These are phyloP conservation scores for Cladosporium austrohemisphaericum DNA, from an alignment of 2,329 filamentous ascomycete genomes.

Conservation along the genomic window DNA sequence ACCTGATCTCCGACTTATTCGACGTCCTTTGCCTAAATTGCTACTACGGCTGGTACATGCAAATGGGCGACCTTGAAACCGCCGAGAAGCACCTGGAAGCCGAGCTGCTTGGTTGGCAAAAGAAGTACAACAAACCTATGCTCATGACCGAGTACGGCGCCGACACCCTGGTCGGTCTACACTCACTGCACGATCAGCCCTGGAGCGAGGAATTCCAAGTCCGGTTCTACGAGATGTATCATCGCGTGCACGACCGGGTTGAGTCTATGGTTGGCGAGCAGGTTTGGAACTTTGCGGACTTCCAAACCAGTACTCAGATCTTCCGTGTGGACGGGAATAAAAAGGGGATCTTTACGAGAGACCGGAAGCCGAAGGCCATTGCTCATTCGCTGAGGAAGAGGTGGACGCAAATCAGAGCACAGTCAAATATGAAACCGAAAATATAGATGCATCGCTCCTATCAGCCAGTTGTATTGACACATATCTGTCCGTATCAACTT, in stretches of 20 bases:
- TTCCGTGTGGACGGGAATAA: conserved; percentile 12
- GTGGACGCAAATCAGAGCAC: too few species aligned
- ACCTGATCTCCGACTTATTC: conserved; percentile 11
- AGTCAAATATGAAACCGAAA: too few species aligned
- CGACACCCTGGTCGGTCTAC: conserved; percentile 6
- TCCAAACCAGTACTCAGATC: conserved; percentile 3
- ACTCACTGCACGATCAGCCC: background rate
- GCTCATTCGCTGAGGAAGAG: conserved; percentile 10
- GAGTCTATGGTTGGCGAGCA: conserved; percentile 10
- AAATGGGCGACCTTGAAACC: conserved; percentile 6
- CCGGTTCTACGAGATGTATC: conserved; percentile 8
- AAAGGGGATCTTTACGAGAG: conserved; percentile 11
- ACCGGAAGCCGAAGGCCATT: conserved; percentile 10
- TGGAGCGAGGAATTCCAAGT: conserved; percentile 12
- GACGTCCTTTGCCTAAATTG: conserved; percentile 4
- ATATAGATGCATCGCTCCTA: too few species aligned
- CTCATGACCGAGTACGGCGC: conserved; percentile 15
- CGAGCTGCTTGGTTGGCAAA: conserved; percentile 5
- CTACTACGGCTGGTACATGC: conserved; percentile 12
- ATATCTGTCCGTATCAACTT: too few species aligned
- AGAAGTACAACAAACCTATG: conserved; percentile 2
- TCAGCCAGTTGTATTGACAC: too few species aligned
- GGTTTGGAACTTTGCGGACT: conserved; percentile 14
- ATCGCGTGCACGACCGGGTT: conserved; percentile 6
- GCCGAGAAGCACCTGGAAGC: conserved; percentile 4